Base-by-base conservation (phyloP, 1,284 basidiomycete species). In the Tausonia pullulans region DNA sequence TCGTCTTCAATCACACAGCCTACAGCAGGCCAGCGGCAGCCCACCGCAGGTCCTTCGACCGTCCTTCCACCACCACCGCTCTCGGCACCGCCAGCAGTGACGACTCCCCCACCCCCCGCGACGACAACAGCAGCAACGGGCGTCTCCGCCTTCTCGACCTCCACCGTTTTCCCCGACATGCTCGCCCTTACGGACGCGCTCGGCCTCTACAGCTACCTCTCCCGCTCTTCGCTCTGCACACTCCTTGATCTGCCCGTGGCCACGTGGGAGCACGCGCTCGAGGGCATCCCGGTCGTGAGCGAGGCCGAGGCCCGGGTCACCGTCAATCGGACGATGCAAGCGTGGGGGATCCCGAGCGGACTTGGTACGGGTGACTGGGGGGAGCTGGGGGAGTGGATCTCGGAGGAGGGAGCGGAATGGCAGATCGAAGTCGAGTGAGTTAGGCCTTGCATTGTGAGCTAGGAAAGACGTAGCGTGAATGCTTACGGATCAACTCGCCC, bases 361-460 rank as follows among this genome's bases (percentile, higher is more conserved):
- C 55, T 65, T 11, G 55, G 16, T 4, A 45, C 43, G 60, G 54
- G n/a, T 5, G 53, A 50, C 11, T 41, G 55, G 3, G 16, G 59
- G 40, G 10, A 27, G 14, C 46, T 65, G 14, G 64, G 59, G n/a
- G 58, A 62, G 16, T 65, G 64, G 64, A 50, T 65, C 1, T 11
- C 39, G 14, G 10, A 46, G 10, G 49, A 58, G 10, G 64, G 64
- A 2, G 46, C 43, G 9, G 49, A 58, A 27, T 45, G 50, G 27
- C 41, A 44, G 4, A 46, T 65, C 39, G 10, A 44, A 9, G 50
- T 65, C 10, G 64, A 65, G 64, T 65, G 46, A 58, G 64, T 61
- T 14, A 4, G 2, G 14, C 6, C n/a, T n/a, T 0, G 6, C 40
- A 3, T 41, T 16, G 3, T 10, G 13, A 3, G 5, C 4, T 51